A percentile compares a stretch with the other conserved stretches of the same genome.
Evolutionary conservation across 1,284 basidiomycete genomes (phyloP).

Genomic region (Apiotrichum akiyoshidainum): DNA sequence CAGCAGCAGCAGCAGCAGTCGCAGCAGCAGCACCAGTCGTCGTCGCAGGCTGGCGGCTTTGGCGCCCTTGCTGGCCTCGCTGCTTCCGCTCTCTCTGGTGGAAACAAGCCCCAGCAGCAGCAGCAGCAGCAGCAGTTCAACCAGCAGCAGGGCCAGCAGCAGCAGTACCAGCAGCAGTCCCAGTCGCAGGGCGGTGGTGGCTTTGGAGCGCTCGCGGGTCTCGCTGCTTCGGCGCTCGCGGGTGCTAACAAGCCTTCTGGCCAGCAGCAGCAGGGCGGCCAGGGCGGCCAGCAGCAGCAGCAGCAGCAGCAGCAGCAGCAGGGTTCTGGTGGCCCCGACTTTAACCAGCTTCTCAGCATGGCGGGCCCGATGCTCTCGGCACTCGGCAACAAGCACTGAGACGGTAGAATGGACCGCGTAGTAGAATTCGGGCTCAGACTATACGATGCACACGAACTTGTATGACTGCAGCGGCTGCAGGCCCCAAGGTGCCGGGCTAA

Average conservation of each 20-base stretch:
- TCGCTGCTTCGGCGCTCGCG: background rate
- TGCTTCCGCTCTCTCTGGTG: background rate
- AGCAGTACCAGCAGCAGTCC: background rate
- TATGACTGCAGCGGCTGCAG: too few species aligned
- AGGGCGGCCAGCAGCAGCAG: background rate
- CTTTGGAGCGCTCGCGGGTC: conserved; percentile 4
- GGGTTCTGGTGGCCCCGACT: conserved; percentile 1
- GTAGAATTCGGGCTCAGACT: background rate
- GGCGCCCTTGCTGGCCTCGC: conserved; percentile 6
- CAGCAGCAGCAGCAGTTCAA: conserved; percentile 7
- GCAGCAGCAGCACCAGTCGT: conserved; percentile 1
- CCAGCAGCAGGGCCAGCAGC: conserved; percentile 1
- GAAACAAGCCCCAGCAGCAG: background rate
- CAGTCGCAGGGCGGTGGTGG: background rate
- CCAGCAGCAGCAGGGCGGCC: background rate
- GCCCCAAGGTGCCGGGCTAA: too few species aligned
- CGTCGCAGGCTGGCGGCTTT: background rate
- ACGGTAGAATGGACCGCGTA: background rate
- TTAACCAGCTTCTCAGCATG: conserved; percentile 2
- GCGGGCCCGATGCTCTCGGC: conserved; percentile 1
- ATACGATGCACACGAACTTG: background rate
- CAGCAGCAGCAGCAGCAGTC: conserved; percentile 3
- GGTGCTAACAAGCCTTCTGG: too few species aligned
- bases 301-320: background rate
- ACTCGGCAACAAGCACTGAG: background rate